A percentile compares a stretch with the other conserved stretches of the same genome.
Conservation (phyloP, 257 asterid species). For the Solanum sitiens region DNA sequence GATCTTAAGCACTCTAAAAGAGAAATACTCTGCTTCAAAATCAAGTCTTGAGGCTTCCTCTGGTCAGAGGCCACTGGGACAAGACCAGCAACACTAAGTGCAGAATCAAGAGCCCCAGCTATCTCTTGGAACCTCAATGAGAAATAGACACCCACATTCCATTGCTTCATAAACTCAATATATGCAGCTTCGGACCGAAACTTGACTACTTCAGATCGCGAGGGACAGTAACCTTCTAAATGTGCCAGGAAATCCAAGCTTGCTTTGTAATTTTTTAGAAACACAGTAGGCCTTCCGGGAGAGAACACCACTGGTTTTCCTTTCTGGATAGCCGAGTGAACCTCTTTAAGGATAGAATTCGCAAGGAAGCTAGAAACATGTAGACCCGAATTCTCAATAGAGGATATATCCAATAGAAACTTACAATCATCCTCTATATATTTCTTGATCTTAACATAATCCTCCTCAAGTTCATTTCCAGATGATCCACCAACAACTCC, state of each 20-base stretch:
- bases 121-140: constrained; percentile 98
- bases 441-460: constrained; percentile 55
- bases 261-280: constrained; percentile 82
- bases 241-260: constrained; percentile 77
- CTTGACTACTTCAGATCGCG: constrained; percentile 59
- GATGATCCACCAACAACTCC: constrained; percentile 39
- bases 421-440: constrained; percentile 64
- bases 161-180: constrained; percentile 81
- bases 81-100: constrained; percentile 52
- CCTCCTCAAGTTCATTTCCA: constrained; percentile 73
- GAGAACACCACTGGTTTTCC: constrained; percentile 93
- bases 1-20: constrained; percentile 85
- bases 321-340: constrained; percentile 73
- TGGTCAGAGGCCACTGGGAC: constrained; percentile 27
- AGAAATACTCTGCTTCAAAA: constrained; percentile 63
- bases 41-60: constrained; percentile 36
- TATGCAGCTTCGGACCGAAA: constrained; percentile 73
- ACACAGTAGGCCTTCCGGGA: constrained; percentile 91
- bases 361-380: constrained; percentile 94
- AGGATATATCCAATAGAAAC: constrained; percentile 83
- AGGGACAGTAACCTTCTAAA: constrained; percentile 76
- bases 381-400: constrained; percentile 86
- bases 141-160: constrained; percentile 94
- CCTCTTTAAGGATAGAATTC: constrained; percentile 88
- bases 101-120: constrained; percentile 93